Evolutionary conservation across 108 stramenopile genomes (phyloP).

Genomic region (Pseudonitzschia multiseries): DNA sequence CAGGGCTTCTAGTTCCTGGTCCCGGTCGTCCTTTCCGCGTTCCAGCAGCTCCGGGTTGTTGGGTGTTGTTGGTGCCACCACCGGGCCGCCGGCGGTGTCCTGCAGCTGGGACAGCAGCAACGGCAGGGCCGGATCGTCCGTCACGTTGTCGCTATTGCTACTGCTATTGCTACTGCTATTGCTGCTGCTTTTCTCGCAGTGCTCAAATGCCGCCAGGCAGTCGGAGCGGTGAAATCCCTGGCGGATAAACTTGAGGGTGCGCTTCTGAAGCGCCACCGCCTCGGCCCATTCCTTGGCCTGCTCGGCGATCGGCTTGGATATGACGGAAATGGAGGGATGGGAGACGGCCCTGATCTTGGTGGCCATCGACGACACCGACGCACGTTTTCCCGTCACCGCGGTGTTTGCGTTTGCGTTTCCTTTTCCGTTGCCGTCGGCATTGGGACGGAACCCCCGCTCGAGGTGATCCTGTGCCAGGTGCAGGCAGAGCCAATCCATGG

Average conservation of each 20-base stretch:
- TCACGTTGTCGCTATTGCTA: background rate
- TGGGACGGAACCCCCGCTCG: conserved; percentile 51
- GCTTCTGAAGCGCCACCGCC: conserved; percentile 22
- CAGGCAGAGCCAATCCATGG: conserved; percentile 80
- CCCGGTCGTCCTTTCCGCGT: conserved; percentile 49
- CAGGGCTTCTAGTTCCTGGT: conserved; percentile 64
- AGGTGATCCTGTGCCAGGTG: conserved; percentile 62
- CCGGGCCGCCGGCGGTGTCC: background rate
- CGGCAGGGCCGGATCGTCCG: conserved; percentile 24
- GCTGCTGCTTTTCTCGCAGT: background rate
- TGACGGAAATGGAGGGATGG: conserved; percentile 66
- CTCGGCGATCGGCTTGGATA: conserved; percentile 36
- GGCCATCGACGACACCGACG: background rate
- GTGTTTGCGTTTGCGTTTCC: background rate
- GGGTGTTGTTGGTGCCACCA: background rate
- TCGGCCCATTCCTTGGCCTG: conserved; percentile 49
- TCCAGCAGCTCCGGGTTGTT: conserved; percentile 34
- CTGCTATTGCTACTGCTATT: no score
- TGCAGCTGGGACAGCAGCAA: conserved; percentile 8
- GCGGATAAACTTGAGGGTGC: conserved; percentile 29
- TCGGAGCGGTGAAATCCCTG: conserved; percentile 52
- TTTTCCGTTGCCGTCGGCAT: conserved; percentile 15
- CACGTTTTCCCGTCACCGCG: no score
- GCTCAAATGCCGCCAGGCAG: conserved; percentile 27
- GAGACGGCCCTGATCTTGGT: conserved; percentile 54